phyloP scores from a whole-genome alignment of 2,329 filamentous ascomycete species.

The Aspergillus neotritici region DNA sequence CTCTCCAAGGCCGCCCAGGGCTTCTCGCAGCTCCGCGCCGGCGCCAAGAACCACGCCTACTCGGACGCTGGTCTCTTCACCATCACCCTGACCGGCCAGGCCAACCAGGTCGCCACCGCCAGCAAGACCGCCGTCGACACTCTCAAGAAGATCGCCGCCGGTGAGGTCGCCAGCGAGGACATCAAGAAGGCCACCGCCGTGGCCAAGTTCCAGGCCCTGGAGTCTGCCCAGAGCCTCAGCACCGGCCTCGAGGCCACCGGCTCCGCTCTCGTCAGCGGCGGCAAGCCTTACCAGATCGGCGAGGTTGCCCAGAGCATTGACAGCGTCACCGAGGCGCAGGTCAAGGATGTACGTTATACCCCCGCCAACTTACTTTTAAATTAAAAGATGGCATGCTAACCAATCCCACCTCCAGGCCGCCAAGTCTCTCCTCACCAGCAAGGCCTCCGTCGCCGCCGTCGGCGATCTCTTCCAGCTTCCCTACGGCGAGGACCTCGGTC shows the following conservation, averaged over 20 bases:
- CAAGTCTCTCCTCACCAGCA: slow-evolving; percentile 79
- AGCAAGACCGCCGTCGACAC: slow-evolving; percentile 73
- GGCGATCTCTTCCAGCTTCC: slow-evolving; percentile 89
- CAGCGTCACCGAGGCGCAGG: slow-evolving; percentile 71
- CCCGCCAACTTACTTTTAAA: not conserved
- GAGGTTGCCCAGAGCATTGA: slow-evolving; percentile 74
- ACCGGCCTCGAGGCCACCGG: slow-evolving; percentile 78
- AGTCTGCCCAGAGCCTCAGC: slow-evolving; percentile 70
- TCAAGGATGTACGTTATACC: slow-evolving; percentile 68
- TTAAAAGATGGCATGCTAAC: slow-evolving; percentile 13
- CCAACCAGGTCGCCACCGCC: slow-evolving; percentile 65
- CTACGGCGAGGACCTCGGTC: slow-evolving; percentile 87
- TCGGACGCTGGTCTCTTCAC: slow-evolving; percentile 89
- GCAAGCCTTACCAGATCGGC: slow-evolving; percentile 77
- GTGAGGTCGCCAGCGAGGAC: slow-evolving; percentile 73
- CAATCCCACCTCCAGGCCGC: slow-evolving; percentile 66
- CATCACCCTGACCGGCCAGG: slow-evolving; percentile 72
- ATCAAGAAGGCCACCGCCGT: slow-evolving; percentile 85
- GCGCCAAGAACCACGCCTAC: slow-evolving; percentile 76
- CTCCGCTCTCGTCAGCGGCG: slow-evolving; percentile 72
- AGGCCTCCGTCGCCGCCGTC: slow-evolving; percentile 81
- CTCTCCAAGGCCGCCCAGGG: slow-evolving; percentile 71
- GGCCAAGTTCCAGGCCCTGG: slow-evolving; percentile 88
- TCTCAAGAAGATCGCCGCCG: slow-evolving; percentile 73
- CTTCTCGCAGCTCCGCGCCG: slow-evolving; percentile 60